Evolutionary conservation across 2,329 filamentous ascomycete species (phyloP).

Genomic region (Hypoxylon sp.): DNA sequence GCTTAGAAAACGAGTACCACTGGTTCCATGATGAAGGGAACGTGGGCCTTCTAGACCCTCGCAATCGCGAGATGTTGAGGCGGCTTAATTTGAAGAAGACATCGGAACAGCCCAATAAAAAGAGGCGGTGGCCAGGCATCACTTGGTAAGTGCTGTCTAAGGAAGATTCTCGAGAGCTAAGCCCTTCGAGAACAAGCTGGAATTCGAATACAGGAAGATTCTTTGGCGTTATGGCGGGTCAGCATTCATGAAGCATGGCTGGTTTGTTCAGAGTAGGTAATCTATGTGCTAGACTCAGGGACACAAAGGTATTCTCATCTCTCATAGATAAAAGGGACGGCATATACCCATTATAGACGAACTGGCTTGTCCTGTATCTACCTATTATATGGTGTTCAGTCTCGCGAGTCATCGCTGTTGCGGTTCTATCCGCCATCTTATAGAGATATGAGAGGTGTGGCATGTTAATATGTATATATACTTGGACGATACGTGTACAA

Average conservation of each 20-base stretch:
- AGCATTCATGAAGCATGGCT: conserved; percentile 18
- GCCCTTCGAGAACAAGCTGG: conserved; percentile 1
- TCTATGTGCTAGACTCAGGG: conserved; percentile 27
- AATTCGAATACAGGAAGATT: conserved; percentile 15
- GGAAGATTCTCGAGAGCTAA: not conserved
- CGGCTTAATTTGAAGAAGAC: conserved; percentile 66
- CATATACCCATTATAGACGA: conserved; percentile 36
- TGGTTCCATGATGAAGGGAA: conserved; percentile 66
- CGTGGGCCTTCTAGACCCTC: conserved; percentile 66
- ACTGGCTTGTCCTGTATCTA: not conserved
- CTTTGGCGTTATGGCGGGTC: conserved; percentile 28
- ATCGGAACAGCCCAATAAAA: conserved; percentile 52
- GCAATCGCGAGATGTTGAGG: conserved; percentile 69
- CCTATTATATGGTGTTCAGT: not conserved
- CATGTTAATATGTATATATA: conserved; percentile 14
- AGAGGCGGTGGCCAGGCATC: conserved; percentile 51
- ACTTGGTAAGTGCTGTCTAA: conserved; percentile 4
- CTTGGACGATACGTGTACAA: conserved; percentile 16
- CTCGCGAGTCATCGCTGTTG: not conserved
- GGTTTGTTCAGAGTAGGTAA: conserved; percentile 14
- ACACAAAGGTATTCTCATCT: conserved; percentile 41
- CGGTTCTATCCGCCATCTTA: not conserved
- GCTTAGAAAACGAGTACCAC: conserved; percentile 48
- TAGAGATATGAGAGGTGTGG: not conserved
- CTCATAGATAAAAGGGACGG: conserved; percentile 32